Evolutionary conservation across 2,329 filamentous ascomycete genomes (phyloP), one percentile per base, ranked within the genome.

Genomic region (Exophiala viscosa): DNA sequence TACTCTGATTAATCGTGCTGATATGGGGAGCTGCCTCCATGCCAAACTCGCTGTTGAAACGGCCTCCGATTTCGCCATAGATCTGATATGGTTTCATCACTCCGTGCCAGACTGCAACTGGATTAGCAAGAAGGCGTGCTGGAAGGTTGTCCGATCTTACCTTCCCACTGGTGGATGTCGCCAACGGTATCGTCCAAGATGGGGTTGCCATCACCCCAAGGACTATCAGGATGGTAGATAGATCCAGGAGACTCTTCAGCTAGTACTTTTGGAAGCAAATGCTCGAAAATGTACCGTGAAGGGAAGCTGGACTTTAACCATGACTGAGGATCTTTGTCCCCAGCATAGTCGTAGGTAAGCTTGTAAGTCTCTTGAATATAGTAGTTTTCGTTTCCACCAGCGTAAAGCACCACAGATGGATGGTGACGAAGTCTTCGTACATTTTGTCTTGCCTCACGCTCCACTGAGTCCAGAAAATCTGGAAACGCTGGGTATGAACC

Each of bases 361-460:
- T 96, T 77, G 69, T 95, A 95, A 1, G 83, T 88, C 55, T 95
- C 89, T 54, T 86, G 85, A 48, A 90, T 86, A 67, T 92, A 86
- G 68, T 96, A 96, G 66, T 96, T 91, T 68, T 96, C 91, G 64
- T 96, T 96, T 71, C 96, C 96, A 13, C 91, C 91, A 2, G 88
- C 90, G 73, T 85, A 96, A 50, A 96, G 85, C 36, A 91, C 85
- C 57, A 96, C 86, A 8, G 83, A 90, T 0, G 91, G 88, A 66
- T 96, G 91, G 67, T 96, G 90, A 40, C 90, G 81, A 31, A 96
- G 75, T 38, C 86, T 75, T 65, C 76, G 76, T 34, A 88, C 74
- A 59, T 88, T 85, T 45, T 82, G 79, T 13, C 76, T 67, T 33
- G 85, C 84, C 68, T 91, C 88, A 20, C 73, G 64, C 53, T 83